Conservation (phyloP, 768 basidiomycete species). For the Suillus discolor region DNA sequence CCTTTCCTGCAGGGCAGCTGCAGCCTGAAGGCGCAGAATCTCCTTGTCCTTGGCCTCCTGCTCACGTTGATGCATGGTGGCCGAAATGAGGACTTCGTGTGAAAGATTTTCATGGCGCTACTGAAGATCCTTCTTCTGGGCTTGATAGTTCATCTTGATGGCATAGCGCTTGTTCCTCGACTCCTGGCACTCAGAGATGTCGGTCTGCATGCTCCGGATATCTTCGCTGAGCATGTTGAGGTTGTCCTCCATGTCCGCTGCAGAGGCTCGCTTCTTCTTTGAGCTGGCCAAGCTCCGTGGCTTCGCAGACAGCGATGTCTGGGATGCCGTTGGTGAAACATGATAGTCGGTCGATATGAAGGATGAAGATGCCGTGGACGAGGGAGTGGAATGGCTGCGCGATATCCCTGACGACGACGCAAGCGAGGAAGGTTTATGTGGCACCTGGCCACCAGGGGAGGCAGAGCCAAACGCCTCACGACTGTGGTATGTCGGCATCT, state of each 20-base stretch:
- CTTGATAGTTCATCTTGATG: background rate
- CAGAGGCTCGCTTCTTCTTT: background rate
- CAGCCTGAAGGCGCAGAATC: background rate
- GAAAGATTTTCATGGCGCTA: background rate
- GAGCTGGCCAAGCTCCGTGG: background rate
- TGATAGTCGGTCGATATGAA: background rate
- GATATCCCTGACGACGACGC: background rate
- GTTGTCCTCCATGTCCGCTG: background rate
- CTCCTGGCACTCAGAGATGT: background rate
- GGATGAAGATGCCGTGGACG: background rate
- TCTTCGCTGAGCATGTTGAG: background rate
- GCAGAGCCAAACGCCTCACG: background rate
- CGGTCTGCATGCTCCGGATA: background rate
- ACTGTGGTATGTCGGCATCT: background rate
- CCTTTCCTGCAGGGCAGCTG: background rate
- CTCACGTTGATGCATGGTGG: background rate
- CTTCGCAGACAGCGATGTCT: background rate
- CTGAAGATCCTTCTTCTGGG: background rate
- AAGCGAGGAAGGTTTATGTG: background rate
- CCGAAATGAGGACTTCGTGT: background rate
- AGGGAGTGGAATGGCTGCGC: background rate
- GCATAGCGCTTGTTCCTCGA: background rate
- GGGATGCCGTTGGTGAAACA: background rate
- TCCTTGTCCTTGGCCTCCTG: conserved; percentile 1
- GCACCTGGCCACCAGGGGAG: background rate